Evolutionary conservation across 2,329 filamentous ascomycete genomes (phyloP).

Genomic region (Macroventuria anomochaeta): DNA sequence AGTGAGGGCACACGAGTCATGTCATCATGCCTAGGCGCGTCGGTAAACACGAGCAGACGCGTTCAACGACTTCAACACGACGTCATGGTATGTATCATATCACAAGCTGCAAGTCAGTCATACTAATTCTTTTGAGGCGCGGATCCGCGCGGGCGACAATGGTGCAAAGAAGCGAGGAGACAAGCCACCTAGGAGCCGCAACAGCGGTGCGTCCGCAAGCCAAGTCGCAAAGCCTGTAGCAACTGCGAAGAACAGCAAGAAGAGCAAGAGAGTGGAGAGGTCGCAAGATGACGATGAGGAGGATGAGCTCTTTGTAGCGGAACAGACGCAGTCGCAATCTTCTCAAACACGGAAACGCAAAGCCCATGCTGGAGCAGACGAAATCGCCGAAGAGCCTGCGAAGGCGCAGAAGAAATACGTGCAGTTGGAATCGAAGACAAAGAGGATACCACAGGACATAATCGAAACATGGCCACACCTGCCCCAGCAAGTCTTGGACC

Average conservation of each 20-base stretch:
- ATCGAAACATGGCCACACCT: slow-evolving; percentile 62
- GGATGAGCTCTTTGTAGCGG: slow-evolving; percentile 7
- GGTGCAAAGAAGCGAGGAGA: slow-evolving; percentile 31
- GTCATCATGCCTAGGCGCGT: slow-evolving; percentile 4
- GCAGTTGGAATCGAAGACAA: slow-evolving; percentile 45
- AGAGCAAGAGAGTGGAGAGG: slow-evolving; percentile 19
- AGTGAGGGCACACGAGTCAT: neutral
- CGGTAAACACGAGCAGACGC: slow-evolving; percentile 26
- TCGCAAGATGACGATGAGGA: slow-evolving; percentile 17
- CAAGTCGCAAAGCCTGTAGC: slow-evolving; percentile 19
- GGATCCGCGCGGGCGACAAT: slow-evolving; percentile 23
- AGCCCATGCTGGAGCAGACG: slow-evolving; percentile 23
- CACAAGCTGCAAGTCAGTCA: neutral
- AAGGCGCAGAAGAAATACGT: slow-evolving; percentile 35
- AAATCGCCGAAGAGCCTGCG: slow-evolving; percentile 26
- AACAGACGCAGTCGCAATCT: neutral
- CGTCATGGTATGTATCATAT: slow-evolving; percentile 38
- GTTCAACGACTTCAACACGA: slow-evolving; percentile 26
- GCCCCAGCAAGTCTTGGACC: slow-evolving; percentile 60
- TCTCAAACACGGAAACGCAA: slow-evolving; percentile 30
- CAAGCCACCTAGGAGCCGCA: slow-evolving; percentile 34
- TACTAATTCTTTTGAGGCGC: slow-evolving; percentile 34
- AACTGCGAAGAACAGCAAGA: slow-evolving; percentile 21
- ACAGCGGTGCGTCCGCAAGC: slow-evolving; percentile 23
- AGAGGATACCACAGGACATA: slow-evolving; percentile 45